Conservation (phyloP, 2,329 filamentous ascomycete species). For the Cercospora brassicicola region DNA sequence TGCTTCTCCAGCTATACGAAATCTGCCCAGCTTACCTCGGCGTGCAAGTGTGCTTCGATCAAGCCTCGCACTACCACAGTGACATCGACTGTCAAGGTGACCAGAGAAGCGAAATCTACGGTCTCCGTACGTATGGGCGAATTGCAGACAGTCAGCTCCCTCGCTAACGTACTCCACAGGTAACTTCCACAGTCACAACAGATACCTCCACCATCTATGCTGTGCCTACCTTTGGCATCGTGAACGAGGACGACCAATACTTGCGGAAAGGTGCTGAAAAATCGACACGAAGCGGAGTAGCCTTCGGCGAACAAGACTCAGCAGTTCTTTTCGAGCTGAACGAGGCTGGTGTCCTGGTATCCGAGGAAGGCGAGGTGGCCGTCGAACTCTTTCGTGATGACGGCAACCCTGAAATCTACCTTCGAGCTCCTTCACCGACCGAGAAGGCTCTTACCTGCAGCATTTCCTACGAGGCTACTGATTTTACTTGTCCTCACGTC, state of each 20-base stretch:
- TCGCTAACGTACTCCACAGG: not conserved
- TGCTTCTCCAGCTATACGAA: conserved; percentile 6
- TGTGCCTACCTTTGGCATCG: not conserved
- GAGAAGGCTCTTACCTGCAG: not conserved
- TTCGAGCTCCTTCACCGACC: not conserved
- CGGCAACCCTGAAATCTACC: not conserved
- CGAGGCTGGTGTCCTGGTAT: not conserved
- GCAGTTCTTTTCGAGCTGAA: conserved; percentile 2
- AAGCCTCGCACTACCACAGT: conserved; percentile 4
- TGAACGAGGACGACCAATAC: not conserved
- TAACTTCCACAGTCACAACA: not conserved
- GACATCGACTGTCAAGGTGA: not conserved
- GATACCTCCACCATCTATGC: not conserved
- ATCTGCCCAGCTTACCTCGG: conserved; percentile 1
- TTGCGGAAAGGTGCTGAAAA: not conserved
- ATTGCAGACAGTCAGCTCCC: not conserved
- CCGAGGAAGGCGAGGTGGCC: not conserved
- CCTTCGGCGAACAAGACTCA: not conserved
- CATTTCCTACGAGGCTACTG: not conserved
- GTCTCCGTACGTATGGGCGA: not conserved
- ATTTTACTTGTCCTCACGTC: not conserved
- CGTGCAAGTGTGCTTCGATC: conserved; percentile 10
- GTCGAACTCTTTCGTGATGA: not conserved
- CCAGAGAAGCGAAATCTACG: not conserved
- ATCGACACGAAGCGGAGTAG: not conserved